Conservation (phyloP, 202 grass and related monocot species). For the Sporobolus alterniflorus region DNA sequence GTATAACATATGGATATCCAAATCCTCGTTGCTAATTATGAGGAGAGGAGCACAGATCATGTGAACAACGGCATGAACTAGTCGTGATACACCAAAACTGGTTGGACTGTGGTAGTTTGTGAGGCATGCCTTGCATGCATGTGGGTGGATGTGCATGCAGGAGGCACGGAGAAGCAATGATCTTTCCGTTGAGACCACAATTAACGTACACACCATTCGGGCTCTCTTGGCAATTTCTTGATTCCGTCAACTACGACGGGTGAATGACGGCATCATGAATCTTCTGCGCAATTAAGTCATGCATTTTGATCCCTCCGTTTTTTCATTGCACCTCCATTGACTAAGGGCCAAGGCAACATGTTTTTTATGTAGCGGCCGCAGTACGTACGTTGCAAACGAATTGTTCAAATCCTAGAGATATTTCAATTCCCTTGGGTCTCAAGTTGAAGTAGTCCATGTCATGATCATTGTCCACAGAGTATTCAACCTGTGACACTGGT, state of each 20-base stretch:
- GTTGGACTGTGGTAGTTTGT: slow-evolving; percentile 28
- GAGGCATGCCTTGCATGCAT: slow-evolving; percentile 16
- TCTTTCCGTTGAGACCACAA: slow-evolving; percentile 42
- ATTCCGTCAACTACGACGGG: not conserved
- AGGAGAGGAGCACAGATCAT: slow-evolving; percentile 15
- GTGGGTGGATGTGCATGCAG: slow-evolving; percentile 16
- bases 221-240: slow-evolving; percentile 36
- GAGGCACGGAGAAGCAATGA: slow-evolving; percentile 32
- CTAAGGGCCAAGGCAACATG: not conserved
- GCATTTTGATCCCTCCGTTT: not conserved
- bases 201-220: slow-evolving; percentile 17
- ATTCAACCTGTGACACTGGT: not conserved
- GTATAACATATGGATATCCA: not conserved
- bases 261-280: not conserved
- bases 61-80: slow-evolving; percentile 43
- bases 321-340: not conserved
- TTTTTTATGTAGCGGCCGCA: too few species aligned
- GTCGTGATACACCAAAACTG: slow-evolving; percentile 29
- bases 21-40: not conserved
- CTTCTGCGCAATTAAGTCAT: not conserved
- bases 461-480: not conserved
- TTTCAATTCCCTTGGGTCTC: not conserved
- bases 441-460: not conserved
- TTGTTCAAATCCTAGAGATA: not conserved
- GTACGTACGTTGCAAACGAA: not conserved